These are phyloP conservation scores for Thielaviopsis musarum DNA, from an alignment of 2,329 filamentous ascomycete genomes.

Conservation along the genomic window DNA sequence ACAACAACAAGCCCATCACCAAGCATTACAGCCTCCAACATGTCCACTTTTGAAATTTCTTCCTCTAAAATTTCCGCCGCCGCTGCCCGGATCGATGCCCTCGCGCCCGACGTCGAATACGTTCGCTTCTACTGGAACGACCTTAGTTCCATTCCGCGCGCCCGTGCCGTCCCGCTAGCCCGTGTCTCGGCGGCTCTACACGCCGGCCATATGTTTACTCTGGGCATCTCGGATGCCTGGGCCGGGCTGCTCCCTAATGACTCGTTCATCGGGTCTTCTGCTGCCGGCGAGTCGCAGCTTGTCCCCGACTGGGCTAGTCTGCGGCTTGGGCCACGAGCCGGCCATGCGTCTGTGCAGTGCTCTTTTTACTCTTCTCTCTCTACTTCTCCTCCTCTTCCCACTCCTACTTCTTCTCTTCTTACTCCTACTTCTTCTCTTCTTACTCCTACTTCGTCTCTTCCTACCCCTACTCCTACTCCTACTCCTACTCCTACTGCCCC, in stretches of 20 bases:
- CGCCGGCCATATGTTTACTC: conserved; percentile 26
- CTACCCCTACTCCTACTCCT: too few species aligned
- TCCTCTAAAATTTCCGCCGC: neutral
- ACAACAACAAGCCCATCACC: neutral
- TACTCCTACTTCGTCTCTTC: too few species aligned
- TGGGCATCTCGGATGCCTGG: conserved; percentile 47
- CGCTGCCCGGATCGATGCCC: neutral
- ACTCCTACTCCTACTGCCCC: conserved; percentile 14
- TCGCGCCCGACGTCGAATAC: conserved; percentile 26
- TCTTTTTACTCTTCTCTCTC: conserved; percentile 32
- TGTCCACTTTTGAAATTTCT: neutral
- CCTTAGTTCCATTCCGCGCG: conserved; percentile 51
- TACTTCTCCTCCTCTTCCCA: too few species aligned
- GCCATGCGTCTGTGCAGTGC: conserved; percentile 49
- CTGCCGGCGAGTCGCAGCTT: conserved; percentile 49
- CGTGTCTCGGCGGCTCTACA: conserved; percentile 32
- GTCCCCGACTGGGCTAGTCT: conserved; percentile 49
- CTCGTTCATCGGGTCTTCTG: conserved; percentile 31
- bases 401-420: too few species aligned
- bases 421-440: too few species aligned
- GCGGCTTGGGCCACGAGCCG: conserved; percentile 36
- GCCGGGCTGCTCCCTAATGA: conserved; percentile 56
- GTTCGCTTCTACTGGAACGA: conserved; percentile 65
- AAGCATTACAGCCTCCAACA: neutral
- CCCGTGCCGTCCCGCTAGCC: conserved; percentile 49